Evolutionary conservation across 2,329 filamentous ascomycete genomes (phyloP).

Genomic region (Alternaria postmessia): DNA sequence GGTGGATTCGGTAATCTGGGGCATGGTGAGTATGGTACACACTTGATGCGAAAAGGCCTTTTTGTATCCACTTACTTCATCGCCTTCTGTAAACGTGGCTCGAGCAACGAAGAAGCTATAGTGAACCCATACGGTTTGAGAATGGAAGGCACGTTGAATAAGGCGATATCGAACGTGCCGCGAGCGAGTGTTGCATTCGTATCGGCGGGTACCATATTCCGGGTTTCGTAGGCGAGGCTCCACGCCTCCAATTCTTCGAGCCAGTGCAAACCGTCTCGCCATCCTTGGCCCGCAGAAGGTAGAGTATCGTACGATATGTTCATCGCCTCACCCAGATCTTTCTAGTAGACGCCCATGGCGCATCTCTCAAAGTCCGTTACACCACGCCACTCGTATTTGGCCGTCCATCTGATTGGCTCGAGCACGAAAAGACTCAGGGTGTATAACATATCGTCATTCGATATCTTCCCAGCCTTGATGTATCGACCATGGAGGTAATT

Average conservation of each 20-base stretch:
- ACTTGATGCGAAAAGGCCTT: too few species aligned
- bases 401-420: constrained; percentile 71
- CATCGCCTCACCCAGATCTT: constrained; percentile 71
- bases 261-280: too few species aligned
- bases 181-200: constrained; percentile 29
- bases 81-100: constrained; percentile 59
- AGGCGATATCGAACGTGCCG: constrained; percentile 67
- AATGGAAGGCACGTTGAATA: constrained; percentile 62
- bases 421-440: constrained; percentile 71
- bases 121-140: constrained; percentile 58
- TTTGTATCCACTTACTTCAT: too few species aligned
- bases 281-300: too few species aligned
- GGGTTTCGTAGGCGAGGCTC: too few species aligned
- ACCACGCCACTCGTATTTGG: constrained; percentile 73
- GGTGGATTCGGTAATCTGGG: too few species aligned
- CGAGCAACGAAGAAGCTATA: constrained; percentile 68
- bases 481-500: constrained; percentile 70
- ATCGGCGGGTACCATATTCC: too few species aligned
- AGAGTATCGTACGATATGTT: too few species aligned
- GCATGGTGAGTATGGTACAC: too few species aligned
- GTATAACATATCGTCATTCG: constrained; percentile 70
- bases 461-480: constrained; percentile 65
- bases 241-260: too few species aligned
- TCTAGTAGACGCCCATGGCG: constrained; percentile 69
- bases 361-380: constrained; percentile 73